Evolutionary conservation across 768 basidiomycete species (phyloP).

Genomic region (Kwoniella europaea): DNA sequence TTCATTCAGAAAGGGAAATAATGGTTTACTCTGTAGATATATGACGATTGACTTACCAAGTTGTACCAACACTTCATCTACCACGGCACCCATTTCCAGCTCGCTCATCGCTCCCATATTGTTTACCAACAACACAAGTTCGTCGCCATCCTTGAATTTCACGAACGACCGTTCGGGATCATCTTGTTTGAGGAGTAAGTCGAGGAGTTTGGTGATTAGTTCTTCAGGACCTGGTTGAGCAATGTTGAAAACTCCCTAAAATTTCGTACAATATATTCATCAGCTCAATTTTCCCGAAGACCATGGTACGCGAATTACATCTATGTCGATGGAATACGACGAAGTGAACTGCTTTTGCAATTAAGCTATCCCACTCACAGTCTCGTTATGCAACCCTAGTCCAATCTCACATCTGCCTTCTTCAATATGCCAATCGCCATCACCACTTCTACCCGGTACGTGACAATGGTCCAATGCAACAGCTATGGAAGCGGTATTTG

Average conservation of each 20-base stretch:
- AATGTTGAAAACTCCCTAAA: constrained; percentile 55
- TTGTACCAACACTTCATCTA: constrained; percentile 63
- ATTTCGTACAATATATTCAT: too few relatives aligned
- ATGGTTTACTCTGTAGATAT: too few relatives aligned
- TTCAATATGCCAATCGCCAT: constrained; percentile 65
- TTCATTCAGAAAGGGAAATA: too few relatives aligned
- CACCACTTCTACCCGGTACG: constrained; percentile 76
- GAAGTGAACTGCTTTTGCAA: too few relatives aligned
- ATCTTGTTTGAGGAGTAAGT: constrained; percentile 69
- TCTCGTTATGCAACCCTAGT: constrained; percentile 85
- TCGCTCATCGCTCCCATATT: constrained; percentile 85
- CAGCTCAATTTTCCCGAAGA: too few relatives aligned
- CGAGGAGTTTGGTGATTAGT: constrained; percentile 72
- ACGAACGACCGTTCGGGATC: constrained; percentile 71
- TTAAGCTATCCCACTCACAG: constrained; percentile 71
- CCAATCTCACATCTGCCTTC: constrained; percentile 81
- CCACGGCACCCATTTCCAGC: constrained; percentile 75
- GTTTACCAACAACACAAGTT: constrained; percentile 74
- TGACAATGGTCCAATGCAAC: constrained; percentile 88
- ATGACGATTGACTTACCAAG: constrained; percentile 60
- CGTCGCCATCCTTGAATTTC: constrained; percentile 52
- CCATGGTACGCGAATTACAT: too few relatives aligned
- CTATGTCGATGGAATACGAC: too few relatives aligned
- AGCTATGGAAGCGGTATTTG: constrained; percentile 78
- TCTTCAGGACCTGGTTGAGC: constrained; percentile 69